phyloP scores from a whole-genome alignment of 2,329 filamentous ascomycete species.

The Colletotrichum viniferum region DNA sequence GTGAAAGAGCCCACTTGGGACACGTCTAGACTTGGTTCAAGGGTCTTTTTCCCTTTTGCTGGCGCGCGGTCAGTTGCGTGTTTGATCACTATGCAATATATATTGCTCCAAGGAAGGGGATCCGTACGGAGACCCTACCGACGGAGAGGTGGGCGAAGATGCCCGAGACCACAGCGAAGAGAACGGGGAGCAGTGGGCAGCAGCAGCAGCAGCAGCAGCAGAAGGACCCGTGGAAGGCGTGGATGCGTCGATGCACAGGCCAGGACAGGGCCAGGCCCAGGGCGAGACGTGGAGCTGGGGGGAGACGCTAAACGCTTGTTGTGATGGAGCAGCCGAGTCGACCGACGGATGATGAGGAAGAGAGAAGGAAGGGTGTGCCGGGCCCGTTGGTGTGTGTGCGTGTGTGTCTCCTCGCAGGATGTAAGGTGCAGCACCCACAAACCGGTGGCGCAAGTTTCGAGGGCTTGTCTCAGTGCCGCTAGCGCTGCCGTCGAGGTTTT shows the following conservation, averaged over 20 bases:
- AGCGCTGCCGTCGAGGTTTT: not conserved
- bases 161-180: not conserved
- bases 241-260: not conserved
- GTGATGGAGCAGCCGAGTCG: constrained; percentile 8
- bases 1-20: not conserved
- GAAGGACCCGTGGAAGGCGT: not conserved
- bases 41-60: not conserved
- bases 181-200: not conserved
- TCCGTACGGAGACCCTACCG: not conserved
- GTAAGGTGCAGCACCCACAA: not conserved
- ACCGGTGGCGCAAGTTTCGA: constrained; percentile 10
- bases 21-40: not conserved
- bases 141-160: not conserved
- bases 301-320: not conserved
- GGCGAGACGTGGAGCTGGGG: not conserved
- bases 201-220: not conserved
- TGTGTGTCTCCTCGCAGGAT: not conserved
- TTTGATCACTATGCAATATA: not conserved
- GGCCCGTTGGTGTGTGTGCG: not conserved
- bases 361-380: not conserved
- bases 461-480: constrained; percentile 9
- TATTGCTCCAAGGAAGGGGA: not conserved
- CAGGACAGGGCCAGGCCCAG: not conserved
- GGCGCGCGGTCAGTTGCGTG: not conserved
- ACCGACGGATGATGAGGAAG: not conserved